These are phyloP conservation scores for Sphagnum contortum DNA, from an alignment of 225 moss, liverwort and hornwort species.

Conservation along the genomic window DNA sequence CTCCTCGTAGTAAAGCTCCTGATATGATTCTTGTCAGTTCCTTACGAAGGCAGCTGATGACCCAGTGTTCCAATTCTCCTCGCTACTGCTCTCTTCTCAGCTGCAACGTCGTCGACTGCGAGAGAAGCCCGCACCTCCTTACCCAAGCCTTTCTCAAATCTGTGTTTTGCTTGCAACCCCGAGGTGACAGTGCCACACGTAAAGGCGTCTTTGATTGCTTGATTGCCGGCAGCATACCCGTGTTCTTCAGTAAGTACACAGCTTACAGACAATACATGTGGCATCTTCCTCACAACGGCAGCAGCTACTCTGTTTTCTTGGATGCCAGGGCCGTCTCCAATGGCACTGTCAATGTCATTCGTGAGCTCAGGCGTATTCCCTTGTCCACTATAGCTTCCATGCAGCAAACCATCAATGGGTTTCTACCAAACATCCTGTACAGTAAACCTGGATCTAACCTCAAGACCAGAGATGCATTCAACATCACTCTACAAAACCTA, in stretches of 20 bases:
- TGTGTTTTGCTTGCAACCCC: slow-evolving; percentile 49
- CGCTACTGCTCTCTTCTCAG: slow-evolving; percentile 15
- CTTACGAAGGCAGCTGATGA: slow-evolving; percentile 22
- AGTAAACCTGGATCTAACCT: slow-evolving; percentile 15
- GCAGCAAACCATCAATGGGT: slow-evolving; percentile 22
- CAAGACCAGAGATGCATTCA: slow-evolving; percentile 32
- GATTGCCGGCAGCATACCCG: slow-evolving; percentile 42
- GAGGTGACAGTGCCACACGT: slow-evolving; percentile 50
- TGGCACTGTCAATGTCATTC: slow-evolving; percentile 17
- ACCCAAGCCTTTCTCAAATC: slow-evolving; percentile 26
- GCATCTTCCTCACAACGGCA: slow-evolving; percentile 37
- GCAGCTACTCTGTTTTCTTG: slow-evolving; percentile 31
- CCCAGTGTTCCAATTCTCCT: slow-evolving; percentile 22
- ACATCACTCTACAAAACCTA: slow-evolving; percentile 22
- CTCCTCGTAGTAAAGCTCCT: slow-evolving; percentile 1
- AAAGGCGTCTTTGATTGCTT: slow-evolving; percentile 45
- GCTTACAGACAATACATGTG: slow-evolving; percentile 41
- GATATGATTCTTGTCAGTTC: slow-evolving; percentile 7
- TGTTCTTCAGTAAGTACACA: slow-evolving; percentile 31
- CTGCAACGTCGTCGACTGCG: slow-evolving; percentile 24
- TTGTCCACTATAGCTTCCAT: slow-evolving; percentile 11
- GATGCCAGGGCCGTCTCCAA: slow-evolving; percentile 11
- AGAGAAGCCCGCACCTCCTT: slow-evolving; percentile 24
- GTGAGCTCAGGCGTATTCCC: slow-evolving; percentile 16
- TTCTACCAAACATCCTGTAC: slow-evolving; percentile 29